These are phyloP conservation scores for Hypericum androsaemum DNA, from an alignment of 345 rosid species.

Conservation along the genomic window DNA sequence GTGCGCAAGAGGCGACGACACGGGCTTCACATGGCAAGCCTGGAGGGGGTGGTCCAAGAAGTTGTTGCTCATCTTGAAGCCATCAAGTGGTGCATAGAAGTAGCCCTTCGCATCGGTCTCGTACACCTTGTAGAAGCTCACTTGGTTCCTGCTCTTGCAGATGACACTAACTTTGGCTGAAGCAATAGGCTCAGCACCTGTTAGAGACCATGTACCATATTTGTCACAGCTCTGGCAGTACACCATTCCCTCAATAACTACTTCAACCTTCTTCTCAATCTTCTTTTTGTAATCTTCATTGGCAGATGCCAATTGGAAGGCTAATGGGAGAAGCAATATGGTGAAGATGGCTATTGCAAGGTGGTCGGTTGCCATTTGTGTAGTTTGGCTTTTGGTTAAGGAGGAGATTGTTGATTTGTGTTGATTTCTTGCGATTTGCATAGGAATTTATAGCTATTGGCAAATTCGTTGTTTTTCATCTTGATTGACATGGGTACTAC, in stretches of 20 bases:
- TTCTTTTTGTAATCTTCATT: conserved; percentile 17
- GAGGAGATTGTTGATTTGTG: too few species aligned
- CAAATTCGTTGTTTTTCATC: not conserved
- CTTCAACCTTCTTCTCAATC: conserved; percentile 29
- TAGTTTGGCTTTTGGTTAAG: too few species aligned
- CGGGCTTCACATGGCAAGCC: conserved; percentile 61
- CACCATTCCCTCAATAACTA: conserved; percentile 71
- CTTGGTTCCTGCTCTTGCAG: conserved; percentile 51
- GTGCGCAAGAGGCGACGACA: conserved; percentile 51
- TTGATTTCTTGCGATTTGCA: too few species aligned
- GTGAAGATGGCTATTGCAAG: conserved; percentile 18
- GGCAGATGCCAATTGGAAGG: conserved; percentile 16
- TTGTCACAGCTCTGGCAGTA: conserved; percentile 70
- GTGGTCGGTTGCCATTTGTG: not conserved
- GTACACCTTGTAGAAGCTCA: conserved; percentile 55
- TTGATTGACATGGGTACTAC: conserved; percentile 29
- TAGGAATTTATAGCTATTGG: too few species aligned
- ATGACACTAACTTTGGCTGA: conserved; percentile 61
- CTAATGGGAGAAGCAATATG: conserved; percentile 20
- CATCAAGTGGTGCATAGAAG: conserved; percentile 67
- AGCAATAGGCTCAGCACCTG: conserved; percentile 53
- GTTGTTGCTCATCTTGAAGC: conserved; percentile 30
- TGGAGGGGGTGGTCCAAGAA: conserved; percentile 78
- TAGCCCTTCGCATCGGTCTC: conserved; percentile 48
- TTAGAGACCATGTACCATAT: conserved; percentile 61